Evolutionary conservation across 2,329 filamentous ascomycete species (phyloP), one percentile per base, ranked within the genome.

Genomic region (Mycosphaerella sp.): DNA sequence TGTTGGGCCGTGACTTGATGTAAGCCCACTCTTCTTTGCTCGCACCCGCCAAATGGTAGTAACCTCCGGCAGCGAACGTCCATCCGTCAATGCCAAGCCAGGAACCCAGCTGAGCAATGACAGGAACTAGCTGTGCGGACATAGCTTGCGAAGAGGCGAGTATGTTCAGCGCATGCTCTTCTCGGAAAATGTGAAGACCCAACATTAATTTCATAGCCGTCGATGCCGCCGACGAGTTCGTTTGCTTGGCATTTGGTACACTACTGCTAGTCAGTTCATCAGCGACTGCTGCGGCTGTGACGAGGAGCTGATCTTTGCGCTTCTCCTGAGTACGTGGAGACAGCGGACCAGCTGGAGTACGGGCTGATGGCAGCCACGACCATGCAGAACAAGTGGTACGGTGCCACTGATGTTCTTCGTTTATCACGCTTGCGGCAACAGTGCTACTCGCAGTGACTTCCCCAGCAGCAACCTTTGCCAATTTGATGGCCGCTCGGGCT

Each of bases 151-250:
- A n/a, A 14, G 41, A 12, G 16, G 43, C 32, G 13, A 68, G 50
- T 13, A 43, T 52, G n/a, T 87, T 81, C 1, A 98, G 78, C 65
- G 95, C 97, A 56, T 86, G 78, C 66, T 98, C 93, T 67, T 98
- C 91, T 0, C 86, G 78, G n/a, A 95, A 73, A 2, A 97, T 75
- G 70, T 98, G 93, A 10, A 98, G 74, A 0, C 81, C 85, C 35
- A 84, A 73, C 57, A 94, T 65, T 6, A 68, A 46, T 34, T 61
- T 62, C 27, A 57, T 49, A 32, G 54, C 62, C 12, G 47, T 53
- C 25, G 49, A 49, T 12, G 43, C 54, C 12, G 45, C 18, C 10
- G 18, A 27, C 9, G 37, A 30, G 18, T 41, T 37, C 27, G 45
- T 44, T 41, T 17, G 48, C 32, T 43, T 40, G 8, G 18, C 41